phyloP scores from a whole-genome alignment of 2,329 filamentous ascomycete species.

The Phyllosticta citriasiana region DNA sequence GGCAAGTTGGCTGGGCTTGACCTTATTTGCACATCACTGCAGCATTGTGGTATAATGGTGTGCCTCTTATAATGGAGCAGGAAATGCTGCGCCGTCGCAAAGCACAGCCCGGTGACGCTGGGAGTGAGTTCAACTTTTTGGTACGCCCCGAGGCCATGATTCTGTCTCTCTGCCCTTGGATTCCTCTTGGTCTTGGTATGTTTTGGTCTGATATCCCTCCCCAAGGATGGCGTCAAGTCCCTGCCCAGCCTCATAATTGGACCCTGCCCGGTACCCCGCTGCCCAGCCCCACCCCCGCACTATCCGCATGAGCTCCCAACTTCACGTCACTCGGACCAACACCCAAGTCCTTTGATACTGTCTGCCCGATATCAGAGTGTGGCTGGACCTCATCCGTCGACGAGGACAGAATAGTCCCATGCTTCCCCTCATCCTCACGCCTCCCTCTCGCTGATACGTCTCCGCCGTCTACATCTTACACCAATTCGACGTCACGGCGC shows the following conservation, averaged over 20 bases:
- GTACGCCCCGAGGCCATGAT: neutral
- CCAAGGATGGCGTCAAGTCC: neutral
- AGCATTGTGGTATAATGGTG: neutral
- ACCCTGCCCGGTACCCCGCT: neutral
- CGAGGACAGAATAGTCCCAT: neutral
- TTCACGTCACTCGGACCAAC: neutral
- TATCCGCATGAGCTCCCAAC: neutral
- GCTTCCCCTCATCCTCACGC: neutral
- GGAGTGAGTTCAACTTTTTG: neutral
- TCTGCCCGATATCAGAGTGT: neutral
- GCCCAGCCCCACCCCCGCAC: neutral
- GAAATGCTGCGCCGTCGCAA: neutral
- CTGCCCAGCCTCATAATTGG: neutral
- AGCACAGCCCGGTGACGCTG: neutral
- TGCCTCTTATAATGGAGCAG: neutral
- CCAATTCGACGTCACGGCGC: neutral
- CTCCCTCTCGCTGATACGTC: neutral
- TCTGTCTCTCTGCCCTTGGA: neutral
- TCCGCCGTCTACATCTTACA: neutral
- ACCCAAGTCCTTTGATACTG: neutral
- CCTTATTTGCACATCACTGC: neutral
- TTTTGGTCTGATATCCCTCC: neutral
- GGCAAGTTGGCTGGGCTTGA: neutral
- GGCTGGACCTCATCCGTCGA: neutral
- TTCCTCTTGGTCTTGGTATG: neutral